phyloP scores from a whole-genome alignment of 306 rosid genomes.

The Argentina anserina region DNA sequence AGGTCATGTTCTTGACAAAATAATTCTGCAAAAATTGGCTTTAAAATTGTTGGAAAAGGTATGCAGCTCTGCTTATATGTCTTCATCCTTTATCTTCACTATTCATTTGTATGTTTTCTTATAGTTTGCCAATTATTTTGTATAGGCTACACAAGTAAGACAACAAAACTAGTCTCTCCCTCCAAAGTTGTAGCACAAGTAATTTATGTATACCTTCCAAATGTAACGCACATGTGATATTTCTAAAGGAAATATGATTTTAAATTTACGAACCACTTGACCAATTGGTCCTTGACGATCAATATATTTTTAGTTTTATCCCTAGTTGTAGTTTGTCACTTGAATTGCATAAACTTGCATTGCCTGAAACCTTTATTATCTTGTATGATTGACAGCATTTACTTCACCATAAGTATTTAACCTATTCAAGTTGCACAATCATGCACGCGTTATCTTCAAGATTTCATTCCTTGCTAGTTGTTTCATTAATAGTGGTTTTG shows the following conservation, averaged over 20 bases:
- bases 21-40: constrained; percentile 79
- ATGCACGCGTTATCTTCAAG: neutral
- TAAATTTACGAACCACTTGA: neutral
- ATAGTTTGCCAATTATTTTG: neutral
- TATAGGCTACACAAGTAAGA: neutral
- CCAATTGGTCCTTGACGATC: neutral
- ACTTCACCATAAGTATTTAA: neutral
- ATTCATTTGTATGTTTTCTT: neutral
- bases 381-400: neutral
- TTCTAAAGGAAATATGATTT: neutral
- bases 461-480: neutral
- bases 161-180: neutral
- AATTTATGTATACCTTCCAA: neutral
- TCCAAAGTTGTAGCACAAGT: neutral
- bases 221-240: neutral
- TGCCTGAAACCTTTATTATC: neutral
- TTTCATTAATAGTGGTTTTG: neutral
- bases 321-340: neutral
- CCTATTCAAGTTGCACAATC: neutral
- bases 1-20: constrained; percentile 95
- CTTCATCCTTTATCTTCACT: neutral
- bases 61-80: constrained; percentile 7
- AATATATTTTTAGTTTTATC: neutral
- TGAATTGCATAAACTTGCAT: neutral
- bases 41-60: constrained; percentile 72